Percentiles rank a stretch among this genome's conserved stretches.
These are phyloP conservation scores for Phytopythium mirpurense DNA, from an alignment of 352 stramenopile genomes.

Conservation along the genomic window DNA sequence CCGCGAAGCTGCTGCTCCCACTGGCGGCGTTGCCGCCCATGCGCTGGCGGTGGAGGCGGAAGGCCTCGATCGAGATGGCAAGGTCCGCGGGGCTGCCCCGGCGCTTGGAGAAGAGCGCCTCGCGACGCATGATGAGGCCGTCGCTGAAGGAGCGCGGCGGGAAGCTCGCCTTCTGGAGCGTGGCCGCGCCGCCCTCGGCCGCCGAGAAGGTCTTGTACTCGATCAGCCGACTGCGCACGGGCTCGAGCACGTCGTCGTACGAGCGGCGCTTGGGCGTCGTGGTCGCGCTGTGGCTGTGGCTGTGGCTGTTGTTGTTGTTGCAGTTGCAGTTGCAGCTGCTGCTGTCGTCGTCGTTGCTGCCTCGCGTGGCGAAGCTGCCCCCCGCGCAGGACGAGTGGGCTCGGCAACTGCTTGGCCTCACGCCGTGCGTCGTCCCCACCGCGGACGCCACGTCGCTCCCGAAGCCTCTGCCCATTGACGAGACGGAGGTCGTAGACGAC, in stretches of 20 bases:
- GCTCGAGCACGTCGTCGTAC: constrained; percentile 66
- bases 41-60: constrained; percentile 56
- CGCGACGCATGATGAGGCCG: constrained; percentile 67
- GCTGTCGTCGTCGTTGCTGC: constrained; percentile 4
- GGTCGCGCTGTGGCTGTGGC: not conserved
- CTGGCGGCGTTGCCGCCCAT: constrained; percentile 33
- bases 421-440: constrained; percentile 6
- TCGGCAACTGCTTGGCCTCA: constrained; percentile 1
- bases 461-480: constrained; percentile 2
- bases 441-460: not conserved
- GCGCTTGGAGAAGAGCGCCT: constrained; percentile 58
- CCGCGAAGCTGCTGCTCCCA: not conserved
- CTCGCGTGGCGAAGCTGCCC: constrained; percentile 45
- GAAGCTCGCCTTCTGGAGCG: constrained; percentile 61
- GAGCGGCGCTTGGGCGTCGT: constrained; percentile 42
- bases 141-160: constrained; percentile 69
- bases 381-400: constrained; percentile 10
- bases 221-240: constrained; percentile 66
- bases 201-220: constrained; percentile 80
- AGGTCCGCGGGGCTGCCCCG: constrained; percentile 65
- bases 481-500: constrained; percentile 1
- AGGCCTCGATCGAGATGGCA: constrained; percentile 73
- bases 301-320: not conserved
- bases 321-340: not conserved
- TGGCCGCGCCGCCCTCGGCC: constrained; percentile 15